Conservation (phyloP, 495 filamentous ascomycete genomes). For the Daldinia loculata region DNA sequence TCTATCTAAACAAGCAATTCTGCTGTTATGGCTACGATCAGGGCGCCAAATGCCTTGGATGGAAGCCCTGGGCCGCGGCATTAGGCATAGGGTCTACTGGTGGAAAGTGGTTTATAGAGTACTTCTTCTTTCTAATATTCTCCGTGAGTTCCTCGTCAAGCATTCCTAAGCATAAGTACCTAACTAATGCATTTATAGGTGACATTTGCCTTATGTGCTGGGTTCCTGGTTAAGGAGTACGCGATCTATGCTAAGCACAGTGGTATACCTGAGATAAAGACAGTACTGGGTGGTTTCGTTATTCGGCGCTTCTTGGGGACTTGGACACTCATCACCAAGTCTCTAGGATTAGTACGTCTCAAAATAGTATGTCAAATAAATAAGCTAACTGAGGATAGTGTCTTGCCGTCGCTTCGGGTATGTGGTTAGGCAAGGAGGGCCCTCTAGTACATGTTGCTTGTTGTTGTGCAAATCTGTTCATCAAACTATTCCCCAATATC, state of each 20-base stretch:
- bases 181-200: constrained; percentile 61
- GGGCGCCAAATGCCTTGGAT: constrained; percentile 78
- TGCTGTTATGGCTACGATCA: constrained; percentile 93
- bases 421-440: constrained; percentile 99
- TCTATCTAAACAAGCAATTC: constrained; percentile 89
- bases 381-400: constrained; percentile 64
- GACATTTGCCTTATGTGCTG: constrained; percentile 80
- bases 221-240: constrained; percentile 81
- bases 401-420: constrained; percentile 90
- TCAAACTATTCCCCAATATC: constrained; percentile 85
- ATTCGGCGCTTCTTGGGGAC: constrained; percentile 89
- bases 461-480: constrained; percentile 94
- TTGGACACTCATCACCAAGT: constrained; percentile 95
- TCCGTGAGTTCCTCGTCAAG: constrained; percentile 64
- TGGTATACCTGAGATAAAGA: constrained; percentile 98
- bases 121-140: constrained; percentile 82
- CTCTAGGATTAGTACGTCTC: constrained; percentile 79
- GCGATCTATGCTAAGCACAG: constrained; percentile 92
- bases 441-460: constrained; percentile 97
- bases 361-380: neutral
- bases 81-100: constrained; percentile 69
- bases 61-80: constrained; percentile 84
- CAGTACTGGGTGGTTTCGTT: constrained; percentile 92
- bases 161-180: neutral
- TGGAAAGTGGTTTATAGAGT: constrained; percentile 82